Percentiles rank a stretch among this genome's conserved stretches.
Evolutionary conservation across 345 rosid genomes (phyloP).

Genomic region (Litchi chinensis): DNA sequence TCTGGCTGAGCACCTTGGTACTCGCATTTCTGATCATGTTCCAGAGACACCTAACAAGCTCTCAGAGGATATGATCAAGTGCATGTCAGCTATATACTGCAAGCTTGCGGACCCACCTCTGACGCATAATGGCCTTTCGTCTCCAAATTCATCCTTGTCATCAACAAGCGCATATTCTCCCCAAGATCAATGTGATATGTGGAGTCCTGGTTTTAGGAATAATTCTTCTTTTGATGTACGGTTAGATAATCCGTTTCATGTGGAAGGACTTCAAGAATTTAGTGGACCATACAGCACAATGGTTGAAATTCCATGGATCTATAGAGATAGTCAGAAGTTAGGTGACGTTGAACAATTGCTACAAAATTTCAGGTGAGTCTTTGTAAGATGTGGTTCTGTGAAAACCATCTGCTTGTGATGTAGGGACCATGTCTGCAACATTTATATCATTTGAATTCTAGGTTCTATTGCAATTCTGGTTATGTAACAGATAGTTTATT

Average conservation of each 20-base stretch:
- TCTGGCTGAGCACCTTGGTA: slow-evolving; percentile 94
- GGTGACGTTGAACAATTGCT: slow-evolving; percentile 78
- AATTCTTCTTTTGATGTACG: slow-evolving; percentile 71
- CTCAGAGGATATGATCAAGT: slow-evolving; percentile 94
- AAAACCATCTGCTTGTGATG: background rate
- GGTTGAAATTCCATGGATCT: slow-evolving; percentile 87
- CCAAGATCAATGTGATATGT: slow-evolving; percentile 63
- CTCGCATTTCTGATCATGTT: slow-evolving; percentile 84
- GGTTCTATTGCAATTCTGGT: slow-evolving; percentile 7
- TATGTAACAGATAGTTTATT: slow-evolving; percentile 12
- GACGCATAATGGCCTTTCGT: slow-evolving; percentile 58
- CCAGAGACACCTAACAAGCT: slow-evolving; percentile 88
- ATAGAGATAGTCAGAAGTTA: slow-evolving; percentile 74
- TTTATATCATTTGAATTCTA: background rate
- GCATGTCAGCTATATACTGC: slow-evolving; percentile 87
- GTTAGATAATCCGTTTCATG: slow-evolving; percentile 82
- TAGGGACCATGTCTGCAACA: background rate
- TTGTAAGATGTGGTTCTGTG: slow-evolving; percentile 3
- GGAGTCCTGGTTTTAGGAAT: slow-evolving; percentile 85
- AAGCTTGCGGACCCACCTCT: slow-evolving; percentile 90
- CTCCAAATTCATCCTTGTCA: slow-evolving; percentile 82
- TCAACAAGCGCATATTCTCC: slow-evolving; percentile 77
- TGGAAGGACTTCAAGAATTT: slow-evolving; percentile 86
- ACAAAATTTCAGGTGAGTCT: slow-evolving; percentile 78
- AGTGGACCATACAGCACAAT: slow-evolving; percentile 90